Percentiles rank a stretch among this genome's conserved stretches.
phyloP scores from a whole-genome alignment of 1,139 yeast genomes.

The Saccharomyces hybrid region DNA sequence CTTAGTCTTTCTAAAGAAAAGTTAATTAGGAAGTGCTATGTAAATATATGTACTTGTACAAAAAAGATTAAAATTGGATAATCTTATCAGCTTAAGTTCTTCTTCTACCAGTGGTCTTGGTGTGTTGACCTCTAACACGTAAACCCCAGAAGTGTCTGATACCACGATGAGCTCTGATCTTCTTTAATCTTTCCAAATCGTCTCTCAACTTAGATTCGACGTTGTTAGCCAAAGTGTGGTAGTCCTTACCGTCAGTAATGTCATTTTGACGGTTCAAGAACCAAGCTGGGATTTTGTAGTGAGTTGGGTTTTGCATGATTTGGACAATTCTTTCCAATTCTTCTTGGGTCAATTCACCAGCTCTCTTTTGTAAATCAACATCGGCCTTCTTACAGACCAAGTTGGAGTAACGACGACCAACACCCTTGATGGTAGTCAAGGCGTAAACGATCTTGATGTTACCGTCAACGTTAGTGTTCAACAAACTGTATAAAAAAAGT shows the following conservation, averaged over 20 bases:
- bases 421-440: slow-evolving; percentile 99
- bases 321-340: slow-evolving; percentile 99
- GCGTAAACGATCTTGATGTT: slow-evolving; percentile 99
- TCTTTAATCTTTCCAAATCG: slow-evolving; percentile 99
- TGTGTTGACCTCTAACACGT: slow-evolving; percentile 97
- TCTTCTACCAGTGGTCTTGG: slow-evolving; percentile 98
- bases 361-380: slow-evolving; percentile 96
- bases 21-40: not conserved
- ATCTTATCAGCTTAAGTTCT: slow-evolving; percentile 28
- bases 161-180: slow-evolving; percentile 99
- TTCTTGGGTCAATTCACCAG: slow-evolving; percentile 99
- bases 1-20: not conserved
- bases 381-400: slow-evolving; percentile 99
- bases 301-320: slow-evolving; percentile 99
- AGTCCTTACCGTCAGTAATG: slow-evolving; percentile 97
- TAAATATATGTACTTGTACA: slow-evolving; percentile 5
- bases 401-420: slow-evolving; percentile 99
- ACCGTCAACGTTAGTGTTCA: slow-evolving; percentile 99
- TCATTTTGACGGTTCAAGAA: slow-evolving; percentile 99
- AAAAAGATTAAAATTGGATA: slow-evolving; percentile 2
- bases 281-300: slow-evolving; percentile 99
- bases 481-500: slow-evolving; percentile 53
- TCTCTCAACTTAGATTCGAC: slow-evolving; percentile 99
- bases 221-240: slow-evolving; percentile 98
- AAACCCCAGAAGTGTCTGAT: slow-evolving; percentile 99